phyloP scores from a whole-genome alignment of 257 asterid species.

The Linaria vulgaris region DNA sequence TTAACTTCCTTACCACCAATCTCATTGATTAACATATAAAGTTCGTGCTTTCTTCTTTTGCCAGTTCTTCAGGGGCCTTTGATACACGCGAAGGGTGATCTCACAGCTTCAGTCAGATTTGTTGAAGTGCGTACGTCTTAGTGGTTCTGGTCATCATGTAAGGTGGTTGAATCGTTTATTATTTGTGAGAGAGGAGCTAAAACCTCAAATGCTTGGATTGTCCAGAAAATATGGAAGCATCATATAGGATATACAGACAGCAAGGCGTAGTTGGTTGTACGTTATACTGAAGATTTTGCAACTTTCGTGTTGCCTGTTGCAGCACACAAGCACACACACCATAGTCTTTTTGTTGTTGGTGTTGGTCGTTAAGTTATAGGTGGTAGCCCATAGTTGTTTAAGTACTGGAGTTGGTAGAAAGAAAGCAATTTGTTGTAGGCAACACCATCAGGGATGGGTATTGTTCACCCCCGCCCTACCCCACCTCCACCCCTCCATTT shows the following conservation, averaged over 20 bases:
- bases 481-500: not conserved
- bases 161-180: conserved; percentile 46
- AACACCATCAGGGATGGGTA: conserved; percentile 12
- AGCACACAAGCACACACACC: conserved; percentile 15
- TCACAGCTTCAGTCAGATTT: conserved; percentile 33
- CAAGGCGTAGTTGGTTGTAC: conserved; percentile 28
- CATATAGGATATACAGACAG: conserved; percentile 22
- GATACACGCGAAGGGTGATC: conserved; percentile 26
- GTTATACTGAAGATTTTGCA: conserved; percentile 14
- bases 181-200: conserved; percentile 53
- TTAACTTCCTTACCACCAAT: not conserved
- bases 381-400: conserved; percentile 14
- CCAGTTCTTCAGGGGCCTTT: conserved; percentile 44
- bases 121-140: conserved; percentile 29
- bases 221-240: conserved; percentile 29
- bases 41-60: conserved; percentile 3
- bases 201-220: conserved; percentile 48
- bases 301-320: too few relatives aligned
- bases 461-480: conserved; percentile 7
- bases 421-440: conserved; percentile 15
- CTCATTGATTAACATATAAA: not conserved
- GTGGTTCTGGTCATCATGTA: conserved; percentile 23
- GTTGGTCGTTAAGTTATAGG: conserved; percentile 25
- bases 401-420: conserved; percentile 21
- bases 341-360: conserved; percentile 10